A percentile compares a stretch with the other conserved stretches of the same genome.
These are phyloP conservation scores for Wickerhamomyces rabaulensis DNA, from an alignment of 805 yeast species.

Conservation along the genomic window DNA sequence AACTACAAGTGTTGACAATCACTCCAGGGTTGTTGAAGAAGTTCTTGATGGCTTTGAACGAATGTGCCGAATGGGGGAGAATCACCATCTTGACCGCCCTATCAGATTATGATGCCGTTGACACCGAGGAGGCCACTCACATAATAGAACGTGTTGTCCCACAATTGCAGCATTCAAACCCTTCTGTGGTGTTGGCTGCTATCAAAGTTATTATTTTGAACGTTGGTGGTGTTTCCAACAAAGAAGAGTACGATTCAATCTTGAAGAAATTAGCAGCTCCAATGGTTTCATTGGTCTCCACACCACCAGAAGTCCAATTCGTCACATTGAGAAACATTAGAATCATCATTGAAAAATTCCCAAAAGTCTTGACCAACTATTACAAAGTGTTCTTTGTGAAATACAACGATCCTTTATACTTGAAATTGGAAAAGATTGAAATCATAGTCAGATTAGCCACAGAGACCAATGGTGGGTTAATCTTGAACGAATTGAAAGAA, in stretches of 20 bases:
- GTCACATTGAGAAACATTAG: constrained; percentile 90
- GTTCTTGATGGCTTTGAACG: constrained; percentile 80
- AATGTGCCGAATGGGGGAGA: constrained; percentile 99
- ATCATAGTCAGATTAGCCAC: constrained; percentile 65
- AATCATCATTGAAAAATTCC: constrained; percentile 84
- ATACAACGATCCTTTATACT: constrained; percentile 75
- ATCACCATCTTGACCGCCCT: constrained; percentile 81
- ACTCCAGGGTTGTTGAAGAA: constrained; percentile 43
- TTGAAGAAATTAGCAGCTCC: constrained; percentile 79
- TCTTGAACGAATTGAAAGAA: constrained; percentile 69
- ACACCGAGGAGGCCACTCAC: constrained; percentile 66
- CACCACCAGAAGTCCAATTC: constrained; percentile 92
- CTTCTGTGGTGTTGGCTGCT: constrained; percentile 86
- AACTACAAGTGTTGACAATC: constrained; percentile 40
- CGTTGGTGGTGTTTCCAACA: constrained; percentile 38
- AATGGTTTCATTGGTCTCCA: constrained; percentile 77
- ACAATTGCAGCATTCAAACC: constrained; percentile 94
- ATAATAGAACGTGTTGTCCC: constrained; percentile 89
- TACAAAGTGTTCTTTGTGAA: constrained; percentile 86
- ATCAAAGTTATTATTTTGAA: constrained; percentile 77
- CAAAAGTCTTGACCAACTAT: constrained; percentile 70
- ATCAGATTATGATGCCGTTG: constrained; percentile 58
- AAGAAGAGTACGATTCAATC: constrained; percentile 35
- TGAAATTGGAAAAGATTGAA: constrained; percentile 73
- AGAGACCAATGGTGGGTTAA: constrained; percentile 49